Conservation (phyloP, 345 rosid genomes). For the Ceriops decandra region DNA sequence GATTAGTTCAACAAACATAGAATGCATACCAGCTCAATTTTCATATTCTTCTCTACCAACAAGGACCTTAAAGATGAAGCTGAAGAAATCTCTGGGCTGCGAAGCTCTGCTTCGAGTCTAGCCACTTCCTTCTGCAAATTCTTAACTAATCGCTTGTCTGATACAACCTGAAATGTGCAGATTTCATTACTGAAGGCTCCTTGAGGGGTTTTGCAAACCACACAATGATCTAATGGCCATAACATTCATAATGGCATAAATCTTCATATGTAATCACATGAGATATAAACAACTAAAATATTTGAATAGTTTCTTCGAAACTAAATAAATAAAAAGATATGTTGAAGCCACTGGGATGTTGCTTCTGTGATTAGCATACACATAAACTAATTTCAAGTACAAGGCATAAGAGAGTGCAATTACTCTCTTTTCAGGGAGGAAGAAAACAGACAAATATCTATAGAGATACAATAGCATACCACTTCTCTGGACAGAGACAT, state of each 20-base stretch:
- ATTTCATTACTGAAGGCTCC: background rate
- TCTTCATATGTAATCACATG: background rate
- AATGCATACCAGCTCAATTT: constrained; percentile 66
- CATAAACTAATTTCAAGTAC: too few species aligned
- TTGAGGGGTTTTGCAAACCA: background rate
- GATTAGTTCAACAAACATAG: background rate
- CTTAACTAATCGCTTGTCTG: constrained; percentile 72
- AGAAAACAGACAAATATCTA: too few species aligned
- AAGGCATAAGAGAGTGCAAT: too few species aligned
- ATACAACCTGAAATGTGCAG: constrained; percentile 51
- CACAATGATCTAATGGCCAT: background rate
- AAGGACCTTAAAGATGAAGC: constrained; percentile 56
- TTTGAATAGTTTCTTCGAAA: too few species aligned
- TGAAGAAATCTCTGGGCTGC: constrained; percentile 67
- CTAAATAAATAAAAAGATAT: too few species aligned
- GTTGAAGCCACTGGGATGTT: too few species aligned
- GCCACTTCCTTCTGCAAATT: constrained; percentile 89
- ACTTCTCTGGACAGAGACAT: background rate
- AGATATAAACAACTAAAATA: background rate
- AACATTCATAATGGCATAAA: background rate
- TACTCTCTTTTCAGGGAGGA: too few species aligned
- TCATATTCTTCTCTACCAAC: constrained; percentile 60
- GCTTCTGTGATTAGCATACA: too few species aligned
- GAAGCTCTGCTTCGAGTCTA: constrained; percentile 85
- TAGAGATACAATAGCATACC: too few species aligned